Conservation (phyloP, 768 basidiomycete species). For the Psilocybe azurescens region DNA sequence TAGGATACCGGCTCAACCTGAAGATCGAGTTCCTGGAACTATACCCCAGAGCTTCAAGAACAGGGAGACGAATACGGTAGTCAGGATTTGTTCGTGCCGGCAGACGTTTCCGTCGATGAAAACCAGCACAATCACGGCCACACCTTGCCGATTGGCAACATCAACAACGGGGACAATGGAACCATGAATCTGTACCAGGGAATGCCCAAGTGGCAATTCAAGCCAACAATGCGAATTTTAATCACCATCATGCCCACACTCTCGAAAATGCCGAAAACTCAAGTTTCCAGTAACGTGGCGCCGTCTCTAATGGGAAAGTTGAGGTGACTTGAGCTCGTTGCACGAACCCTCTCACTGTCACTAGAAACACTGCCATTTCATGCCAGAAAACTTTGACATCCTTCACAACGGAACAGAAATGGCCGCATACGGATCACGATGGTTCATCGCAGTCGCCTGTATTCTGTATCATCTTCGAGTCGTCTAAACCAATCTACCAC, state of each 20-base stretch:
- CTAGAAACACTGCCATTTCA: too few relatives aligned
- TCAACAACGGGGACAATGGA: constrained; percentile 37
- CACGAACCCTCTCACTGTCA: too few relatives aligned
- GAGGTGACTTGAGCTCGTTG: too few relatives aligned
- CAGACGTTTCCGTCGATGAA: constrained; percentile 50
- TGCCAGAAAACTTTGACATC: too few relatives aligned
- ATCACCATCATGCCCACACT: background rate
- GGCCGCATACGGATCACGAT: too few relatives aligned
- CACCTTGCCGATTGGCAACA: constrained; percentile 35
- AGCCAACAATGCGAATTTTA: background rate
- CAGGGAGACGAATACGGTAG: constrained; percentile 58
- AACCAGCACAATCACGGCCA: constrained; percentile 30
- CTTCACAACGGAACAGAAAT: too few relatives aligned
- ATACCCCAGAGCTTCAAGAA: constrained; percentile 61
- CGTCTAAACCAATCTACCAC: too few relatives aligned
- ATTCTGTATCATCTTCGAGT: too few relatives aligned
- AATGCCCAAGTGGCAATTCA: constrained; percentile 13
- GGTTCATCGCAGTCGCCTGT: too few relatives aligned
- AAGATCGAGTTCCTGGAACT: constrained; percentile 59
- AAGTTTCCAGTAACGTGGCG: too few relatives aligned
- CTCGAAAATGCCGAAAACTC: too few relatives aligned
- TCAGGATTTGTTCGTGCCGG: constrained; percentile 76
- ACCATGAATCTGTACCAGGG: constrained; percentile 17
- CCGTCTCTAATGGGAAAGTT: too few relatives aligned
- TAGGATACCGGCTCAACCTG: constrained; percentile 83